phyloP scores from a whole-genome alignment of 495 filamentous ascomycete species.

The Penicillium paxilli region DNA sequence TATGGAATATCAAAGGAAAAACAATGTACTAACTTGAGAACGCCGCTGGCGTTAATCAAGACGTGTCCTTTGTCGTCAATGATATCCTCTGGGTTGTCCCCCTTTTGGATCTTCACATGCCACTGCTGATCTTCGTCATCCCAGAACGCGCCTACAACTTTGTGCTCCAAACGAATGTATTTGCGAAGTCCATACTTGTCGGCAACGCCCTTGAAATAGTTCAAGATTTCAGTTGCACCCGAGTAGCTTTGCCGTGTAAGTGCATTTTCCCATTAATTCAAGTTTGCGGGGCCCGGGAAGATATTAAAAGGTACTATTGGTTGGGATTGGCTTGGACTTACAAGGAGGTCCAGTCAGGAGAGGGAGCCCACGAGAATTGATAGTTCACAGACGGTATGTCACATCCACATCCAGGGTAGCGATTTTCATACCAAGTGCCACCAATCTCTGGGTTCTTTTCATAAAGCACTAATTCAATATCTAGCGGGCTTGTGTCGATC shows the following conservation, averaged over 20 bases:
- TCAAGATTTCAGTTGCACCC: conserved; percentile 47
- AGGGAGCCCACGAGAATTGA: conserved; percentile 32
- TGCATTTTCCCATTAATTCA: neutral
- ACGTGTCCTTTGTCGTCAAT: conserved; percentile 8
- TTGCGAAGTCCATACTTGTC: conserved; percentile 12
- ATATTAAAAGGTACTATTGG: too few species aligned
- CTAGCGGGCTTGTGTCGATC: conserved; percentile 37
- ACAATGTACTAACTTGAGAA: conserved; percentile 7
- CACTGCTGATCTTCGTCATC: conserved; percentile 33
- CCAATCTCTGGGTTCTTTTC: conserved; percentile 47
- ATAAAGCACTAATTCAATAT: conserved; percentile 35
- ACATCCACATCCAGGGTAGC: conserved; percentile 57
- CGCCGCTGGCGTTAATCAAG: conserved; percentile 12
- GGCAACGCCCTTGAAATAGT: conserved; percentile 44
- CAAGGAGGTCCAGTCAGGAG: conserved; percentile 28
- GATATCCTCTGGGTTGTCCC: neutral
- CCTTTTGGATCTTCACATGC: conserved; percentile 4
- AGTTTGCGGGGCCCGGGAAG: too few species aligned
- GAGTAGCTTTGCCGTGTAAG: conserved; percentile 28
- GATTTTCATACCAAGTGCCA: conserved; percentile 60
- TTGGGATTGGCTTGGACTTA: conserved; percentile 1
- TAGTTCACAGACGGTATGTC: conserved; percentile 34
- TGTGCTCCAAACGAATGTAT: conserved; percentile 10
- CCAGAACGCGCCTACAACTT: conserved; percentile 16
- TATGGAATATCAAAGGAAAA: neutral